Conservation (phyloP, 495 filamentous ascomycete genomes). For the Penicillium coprophilum region DNA sequence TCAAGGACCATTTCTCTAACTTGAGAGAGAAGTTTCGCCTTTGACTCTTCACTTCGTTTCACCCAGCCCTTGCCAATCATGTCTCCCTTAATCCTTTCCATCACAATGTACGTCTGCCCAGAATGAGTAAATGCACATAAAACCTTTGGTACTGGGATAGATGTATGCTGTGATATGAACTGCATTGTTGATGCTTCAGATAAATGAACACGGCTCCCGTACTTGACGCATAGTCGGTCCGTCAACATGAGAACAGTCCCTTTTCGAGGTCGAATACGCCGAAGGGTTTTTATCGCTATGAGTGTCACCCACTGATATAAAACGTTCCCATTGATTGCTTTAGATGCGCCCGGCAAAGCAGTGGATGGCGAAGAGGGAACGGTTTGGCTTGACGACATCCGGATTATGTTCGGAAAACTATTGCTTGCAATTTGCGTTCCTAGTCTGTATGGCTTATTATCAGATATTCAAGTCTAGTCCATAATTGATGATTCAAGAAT, state of each 20-base stretch:
- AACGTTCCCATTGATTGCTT: too few species aligned
- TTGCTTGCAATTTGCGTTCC: too few species aligned
- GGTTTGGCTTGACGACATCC: too few species aligned
- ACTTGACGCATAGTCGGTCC: slow-evolving; percentile 42
- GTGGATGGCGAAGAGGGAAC: too few species aligned
- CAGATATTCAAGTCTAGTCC: too few species aligned
- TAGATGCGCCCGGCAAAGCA: too few species aligned
- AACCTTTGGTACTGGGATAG: slow-evolving; percentile 50
- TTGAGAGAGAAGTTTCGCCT: slow-evolving; percentile 45
- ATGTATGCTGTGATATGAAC: slow-evolving; percentile 46
- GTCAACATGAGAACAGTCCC: slow-evolving; percentile 35
- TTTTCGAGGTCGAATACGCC: too few species aligned
- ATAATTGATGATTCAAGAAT: too few species aligned
- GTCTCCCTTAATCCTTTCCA: slow-evolving; percentile 51
- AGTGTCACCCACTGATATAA: too few species aligned
- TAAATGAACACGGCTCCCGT: slow-evolving; percentile 35
- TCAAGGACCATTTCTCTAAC: slow-evolving; percentile 40
- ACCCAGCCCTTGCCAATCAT: slow-evolving; percentile 37
- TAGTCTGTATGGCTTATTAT: too few species aligned
- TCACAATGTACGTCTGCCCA: slow-evolving; percentile 49
- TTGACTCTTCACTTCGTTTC: slow-evolving; percentile 36
- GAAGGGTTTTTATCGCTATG: too few species aligned
- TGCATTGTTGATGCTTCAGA: slow-evolving; percentile 49
- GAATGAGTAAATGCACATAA: slow-evolving; percentile 47
- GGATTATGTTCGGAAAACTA: too few species aligned